Evolutionary conservation across 805 yeast genomes (phyloP), one percentile per base, ranked within the genome.

Genomic region (Yamadazyma endophytica): DNA sequence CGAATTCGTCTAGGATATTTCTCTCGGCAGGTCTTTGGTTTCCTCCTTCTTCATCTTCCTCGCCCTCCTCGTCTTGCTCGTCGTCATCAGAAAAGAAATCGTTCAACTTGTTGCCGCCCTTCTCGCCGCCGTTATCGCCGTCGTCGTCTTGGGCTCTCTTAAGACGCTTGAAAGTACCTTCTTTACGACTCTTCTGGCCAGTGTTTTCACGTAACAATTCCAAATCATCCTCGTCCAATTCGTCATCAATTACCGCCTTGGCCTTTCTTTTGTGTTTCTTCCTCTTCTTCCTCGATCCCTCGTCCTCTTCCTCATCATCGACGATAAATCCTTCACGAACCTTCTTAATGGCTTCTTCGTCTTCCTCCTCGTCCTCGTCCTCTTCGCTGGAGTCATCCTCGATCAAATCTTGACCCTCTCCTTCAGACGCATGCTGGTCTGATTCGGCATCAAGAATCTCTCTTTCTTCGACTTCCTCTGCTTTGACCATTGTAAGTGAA

Each of bases 251-350:
- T 24, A 70, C 75, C 14, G 39, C 9, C 21, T 31, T 40, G 21
- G 38, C 49, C 51, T 64, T 54, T 51, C 68, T 54, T 58, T 64
- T 61, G 54, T 64, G 58, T 55, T 58, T 45, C 22, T 41, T 38
- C 33, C 55, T 53, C 43, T 61, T 61, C 47, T 53, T 51, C 39
- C 55, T 44, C 32, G 50, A 33, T 13, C 45, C 54, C n/a, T 63
- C 79, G 9, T 69, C 79, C 15, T 70, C 79, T 13, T 79, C 94
- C 36, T 83, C 95, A 46, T 86, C 96, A 47, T 88, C 96, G 7
- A 86, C 97, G 49, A 90, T 89, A 57, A 90, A 88, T 0, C 96
- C 97, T 40, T 88, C 95, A 28, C 90, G 76, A 24, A 89, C 82
- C 46, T 75, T 75, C 43, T 81, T 73, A 28, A 83, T 77, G 49